Base-by-base conservation (phyloP, 345 rosid genomes). In the Gossypium arboreum region DNA sequence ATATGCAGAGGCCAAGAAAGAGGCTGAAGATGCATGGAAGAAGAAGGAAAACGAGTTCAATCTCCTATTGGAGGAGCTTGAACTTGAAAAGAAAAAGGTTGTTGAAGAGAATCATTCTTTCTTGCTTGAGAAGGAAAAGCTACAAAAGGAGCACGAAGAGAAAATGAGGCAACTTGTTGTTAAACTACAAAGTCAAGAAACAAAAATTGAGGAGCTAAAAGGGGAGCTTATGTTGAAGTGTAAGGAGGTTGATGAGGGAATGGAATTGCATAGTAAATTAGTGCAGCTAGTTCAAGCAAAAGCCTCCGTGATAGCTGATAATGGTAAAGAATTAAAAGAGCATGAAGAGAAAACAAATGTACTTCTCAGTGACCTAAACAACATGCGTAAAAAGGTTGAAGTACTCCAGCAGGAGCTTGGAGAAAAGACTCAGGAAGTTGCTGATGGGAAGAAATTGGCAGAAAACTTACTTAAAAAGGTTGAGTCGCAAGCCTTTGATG, bases 21-120 rank as follows among this genome's bases (percentile, higher is more conserved):
- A 73, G 47, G 89, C 89, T 48, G 93, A 83, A 75, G 88, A 80
- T 52, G 68, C 75, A 0, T 94, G 90, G 90, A 86, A 76, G 78
- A 89, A 84, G 65, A 87, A 79, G 81, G 93, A 89, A 81, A 84
- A 77, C 1, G 61, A 58, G 72, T 75, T 90, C 66, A 73, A 82
- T 55, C 81, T 78, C 5, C 84, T 84, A 57, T 72, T 91, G 48
- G 83, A 90, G 54, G 87, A 84, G 72, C 85, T 92, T 78, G 65
- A 81, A 77, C 72, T 79, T 12, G 89, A 89, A 71, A 89, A 82
- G 77, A 79, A 86, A 39, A 81, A 68, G 68, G 74, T 39, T 20
- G 54, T 73, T 68, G 83, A 81, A 61, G 87, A 86, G 79, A 88
- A 83, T 69, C 71, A 60, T 61, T 76, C 67, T 48, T 85, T 88